phyloP scores from a whole-genome alignment of 2,329 filamentous ascomycete species.

The Colletotrichum sp. region DNA sequence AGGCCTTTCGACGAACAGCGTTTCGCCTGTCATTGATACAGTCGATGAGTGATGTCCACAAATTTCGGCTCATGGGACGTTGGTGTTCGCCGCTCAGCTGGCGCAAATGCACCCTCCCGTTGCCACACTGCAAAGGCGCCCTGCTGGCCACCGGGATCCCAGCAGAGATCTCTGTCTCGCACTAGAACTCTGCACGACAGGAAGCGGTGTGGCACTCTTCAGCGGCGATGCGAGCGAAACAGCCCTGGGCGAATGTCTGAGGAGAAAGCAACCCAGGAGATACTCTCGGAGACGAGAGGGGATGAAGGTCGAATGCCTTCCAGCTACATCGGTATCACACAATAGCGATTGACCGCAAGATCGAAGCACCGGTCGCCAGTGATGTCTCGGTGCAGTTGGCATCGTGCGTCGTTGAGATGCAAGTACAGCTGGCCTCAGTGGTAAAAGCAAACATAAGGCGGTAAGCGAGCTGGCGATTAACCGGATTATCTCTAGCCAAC shows the following conservation, averaged over 20 bases:
- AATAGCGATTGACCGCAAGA: not conserved
- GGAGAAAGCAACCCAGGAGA: not conserved
- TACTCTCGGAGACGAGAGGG: not conserved
- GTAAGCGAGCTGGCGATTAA: not conserved
- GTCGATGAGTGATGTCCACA: not conserved
- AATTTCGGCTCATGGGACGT: not conserved
- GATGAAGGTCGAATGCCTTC: not conserved
- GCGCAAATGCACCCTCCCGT: not conserved
- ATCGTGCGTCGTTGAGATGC: not conserved
- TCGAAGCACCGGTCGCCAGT: conserved; percentile 12
- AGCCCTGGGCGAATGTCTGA: not conserved
- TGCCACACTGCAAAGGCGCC: not conserved
- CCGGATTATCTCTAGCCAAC: not conserved
- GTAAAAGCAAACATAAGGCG: conserved; percentile 14
- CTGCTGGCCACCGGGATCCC: not conserved
- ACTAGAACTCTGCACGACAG: not conserved
- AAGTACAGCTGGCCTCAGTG: not conserved
- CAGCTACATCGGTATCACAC: conserved; percentile 2
- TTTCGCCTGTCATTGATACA: not conserved
- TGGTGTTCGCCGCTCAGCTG: not conserved
- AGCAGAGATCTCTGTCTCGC: not conserved
- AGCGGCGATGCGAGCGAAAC: conserved; percentile 2
- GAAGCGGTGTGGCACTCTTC: conserved; percentile 13
- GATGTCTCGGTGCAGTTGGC: conserved; percentile 1
- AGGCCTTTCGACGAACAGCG: not conserved